Percentiles rank a stretch among this genome's conserved stretches.
phyloP scores from a whole-genome alignment of 2,329 filamentous ascomycete genomes.

The Fusarium goolgardi region DNA sequence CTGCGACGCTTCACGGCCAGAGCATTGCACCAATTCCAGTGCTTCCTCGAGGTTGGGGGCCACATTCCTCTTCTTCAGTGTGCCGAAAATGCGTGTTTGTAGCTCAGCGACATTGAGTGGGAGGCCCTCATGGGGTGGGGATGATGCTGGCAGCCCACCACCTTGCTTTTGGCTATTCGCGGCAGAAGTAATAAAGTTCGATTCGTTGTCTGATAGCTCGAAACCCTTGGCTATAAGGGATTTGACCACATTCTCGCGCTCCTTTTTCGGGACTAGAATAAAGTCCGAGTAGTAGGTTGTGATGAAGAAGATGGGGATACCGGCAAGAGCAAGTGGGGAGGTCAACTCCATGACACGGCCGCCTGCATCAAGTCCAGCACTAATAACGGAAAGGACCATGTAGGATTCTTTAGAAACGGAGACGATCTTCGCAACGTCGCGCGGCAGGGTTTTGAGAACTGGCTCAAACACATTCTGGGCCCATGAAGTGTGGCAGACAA shows the following conservation, averaged over 20 bases:
- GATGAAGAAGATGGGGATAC: slow-evolving; percentile 98
- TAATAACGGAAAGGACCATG: slow-evolving; percentile 88
- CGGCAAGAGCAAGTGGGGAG: slow-evolving; percentile 87
- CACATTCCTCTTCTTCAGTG: slow-evolving; percentile 83
- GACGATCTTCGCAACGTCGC: slow-evolving; percentile 64
- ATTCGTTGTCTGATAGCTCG: slow-evolving; percentile 79
- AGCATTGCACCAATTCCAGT: slow-evolving; percentile 84
- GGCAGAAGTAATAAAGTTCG: slow-evolving; percentile 71
- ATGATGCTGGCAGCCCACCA: slow-evolving; percentile 54
- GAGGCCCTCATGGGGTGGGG: slow-evolving; percentile 75
- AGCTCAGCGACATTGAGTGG: slow-evolving; percentile 83
- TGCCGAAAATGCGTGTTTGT: slow-evolving; percentile 82
- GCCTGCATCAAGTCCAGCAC: slow-evolving; percentile 89
- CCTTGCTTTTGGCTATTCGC: slow-evolving; percentile 51
- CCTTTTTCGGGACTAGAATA: slow-evolving; percentile 85
- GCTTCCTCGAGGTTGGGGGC: slow-evolving; percentile 75
- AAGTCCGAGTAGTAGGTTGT: slow-evolving; percentile 99
- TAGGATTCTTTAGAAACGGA: slow-evolving; percentile 86
- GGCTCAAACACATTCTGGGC: slow-evolving; percentile 81
- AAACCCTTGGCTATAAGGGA: slow-evolving; percentile 85
- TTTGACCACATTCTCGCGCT: slow-evolving; percentile 77
- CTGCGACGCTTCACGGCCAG: slow-evolving; percentile 67
- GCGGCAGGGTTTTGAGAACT: slow-evolving; percentile 72
- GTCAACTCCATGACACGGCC: slow-evolving; percentile 92
- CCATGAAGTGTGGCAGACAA: slow-evolving; percentile 85